phyloP scores from a whole-genome alignment of 768 basidiomycete genomes.

The Rickenella mellea region DNA sequence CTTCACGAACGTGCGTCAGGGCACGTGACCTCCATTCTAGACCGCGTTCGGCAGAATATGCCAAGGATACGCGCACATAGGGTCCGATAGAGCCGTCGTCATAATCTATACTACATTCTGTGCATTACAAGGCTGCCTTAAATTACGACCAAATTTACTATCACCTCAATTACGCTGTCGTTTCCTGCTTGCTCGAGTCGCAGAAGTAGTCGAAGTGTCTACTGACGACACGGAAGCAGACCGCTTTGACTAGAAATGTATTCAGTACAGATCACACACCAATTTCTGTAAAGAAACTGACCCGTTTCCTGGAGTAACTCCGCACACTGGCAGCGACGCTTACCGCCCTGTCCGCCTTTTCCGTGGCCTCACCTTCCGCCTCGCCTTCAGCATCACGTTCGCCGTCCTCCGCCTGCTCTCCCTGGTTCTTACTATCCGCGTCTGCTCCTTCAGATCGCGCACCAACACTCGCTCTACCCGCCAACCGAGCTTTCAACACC shows the following conservation, averaged over 20 bases:
- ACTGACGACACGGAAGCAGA: constrained; percentile 72
- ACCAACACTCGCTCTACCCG: too few species aligned
- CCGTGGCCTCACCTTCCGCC: constrained; percentile 31
- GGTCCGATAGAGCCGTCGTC: too few species aligned
- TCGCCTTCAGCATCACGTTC: constrained; percentile 30
- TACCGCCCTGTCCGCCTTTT: constrained; percentile 19
- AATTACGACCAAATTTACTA: too few species aligned
- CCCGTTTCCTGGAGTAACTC: constrained; percentile 60
- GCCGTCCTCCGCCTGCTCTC: constrained; percentile 23
- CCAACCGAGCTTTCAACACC: constrained; percentile 54
- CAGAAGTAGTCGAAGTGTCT: constrained; percentile 48
- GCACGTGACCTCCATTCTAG: too few species aligned
- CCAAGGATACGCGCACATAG: too few species aligned
- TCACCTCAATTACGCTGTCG: constrained; percentile 48
- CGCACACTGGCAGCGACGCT: constrained; percentile 49
- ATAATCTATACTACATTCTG: too few species aligned
- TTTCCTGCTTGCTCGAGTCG: constrained; percentile 45
- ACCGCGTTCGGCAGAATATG: too few species aligned
- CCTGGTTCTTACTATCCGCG: constrained; percentile 7
- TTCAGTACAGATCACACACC: constrained; percentile 2
- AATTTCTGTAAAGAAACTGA: constrained; percentile 20
- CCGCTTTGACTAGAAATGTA: constrained; percentile 35
- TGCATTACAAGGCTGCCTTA: too few species aligned
- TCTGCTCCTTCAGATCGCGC: constrained; percentile 33
- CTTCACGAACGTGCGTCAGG: too few species aligned